These are phyloP conservation scores for Globisporangium lucens DNA, from an alignment of 352 stramenopile genomes.

Conservation along the genomic window DNA sequence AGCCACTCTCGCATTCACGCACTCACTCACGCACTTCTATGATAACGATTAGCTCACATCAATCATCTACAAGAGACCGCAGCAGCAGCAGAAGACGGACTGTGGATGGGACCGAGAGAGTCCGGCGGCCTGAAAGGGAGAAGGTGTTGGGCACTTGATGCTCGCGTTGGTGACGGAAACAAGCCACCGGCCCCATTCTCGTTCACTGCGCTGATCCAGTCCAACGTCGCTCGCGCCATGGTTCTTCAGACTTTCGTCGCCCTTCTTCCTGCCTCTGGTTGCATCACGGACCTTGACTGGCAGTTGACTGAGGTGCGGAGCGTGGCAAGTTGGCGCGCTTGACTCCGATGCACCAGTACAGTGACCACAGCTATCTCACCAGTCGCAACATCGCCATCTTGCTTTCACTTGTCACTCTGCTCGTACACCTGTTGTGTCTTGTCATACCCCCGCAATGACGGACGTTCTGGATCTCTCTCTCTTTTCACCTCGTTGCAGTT, in stretches of 20 bases:
- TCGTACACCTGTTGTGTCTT: not conserved
- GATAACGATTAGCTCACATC: constrained; percentile 4
- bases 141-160: too few species aligned
- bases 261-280: too few species aligned
- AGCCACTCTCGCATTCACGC: not conserved
- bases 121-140: not conserved
- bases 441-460: not conserved
- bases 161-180: too few species aligned
- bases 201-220: too few species aligned
- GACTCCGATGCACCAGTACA: not conserved
- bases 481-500: not conserved
- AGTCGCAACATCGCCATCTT: not conserved
- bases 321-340: too few species aligned
- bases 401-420: not conserved
- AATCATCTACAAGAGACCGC: constrained; percentile 1
- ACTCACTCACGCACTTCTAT: constrained; percentile 4
- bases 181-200: too few species aligned
- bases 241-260: too few species aligned
- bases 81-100: too few species aligned
- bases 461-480: not conserved
- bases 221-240: too few species aligned
- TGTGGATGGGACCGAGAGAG: too few species aligned
- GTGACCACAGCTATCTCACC: not conserved
- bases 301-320: too few species aligned
- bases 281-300: too few species aligned